Percentiles rank a stretch among this genome's conserved stretches.
These are phyloP conservation scores for Ascochyta koolunga DNA, from an alignment of 2,329 filamentous ascomycete species.

Conservation along the genomic window DNA sequence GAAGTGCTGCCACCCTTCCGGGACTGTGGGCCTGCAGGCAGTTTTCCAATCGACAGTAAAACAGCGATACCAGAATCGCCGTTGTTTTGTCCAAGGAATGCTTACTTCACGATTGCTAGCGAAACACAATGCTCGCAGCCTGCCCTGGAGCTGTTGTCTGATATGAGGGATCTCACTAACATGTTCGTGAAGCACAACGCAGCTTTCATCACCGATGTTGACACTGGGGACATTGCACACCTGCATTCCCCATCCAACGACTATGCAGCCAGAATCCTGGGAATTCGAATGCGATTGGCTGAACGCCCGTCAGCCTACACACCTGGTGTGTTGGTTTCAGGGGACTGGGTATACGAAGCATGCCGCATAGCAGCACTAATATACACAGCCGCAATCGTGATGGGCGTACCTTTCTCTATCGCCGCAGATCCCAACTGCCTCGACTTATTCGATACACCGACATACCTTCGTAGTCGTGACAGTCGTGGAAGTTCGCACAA, in stretches of 20 bases:
- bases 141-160: conserved; percentile 34
- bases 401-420: conserved; percentile 35
- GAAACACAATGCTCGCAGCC: conserved; percentile 28
- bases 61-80: conserved; percentile 42
- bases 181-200: conserved; percentile 29
- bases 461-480: neutral
- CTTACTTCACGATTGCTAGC: conserved; percentile 27
- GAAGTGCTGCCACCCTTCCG: conserved; percentile 25
- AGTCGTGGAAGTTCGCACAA: neutral
- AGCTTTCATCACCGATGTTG: conserved; percentile 3
- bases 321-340: conserved; percentile 23
- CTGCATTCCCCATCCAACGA: conserved; percentile 4
- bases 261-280: conserved; percentile 21
- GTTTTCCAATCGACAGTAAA: neutral
- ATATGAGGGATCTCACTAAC: conserved; percentile 43
- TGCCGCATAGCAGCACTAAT: conserved; percentile 44
- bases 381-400: conserved; percentile 38
- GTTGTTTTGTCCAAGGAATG: conserved; percentile 34
- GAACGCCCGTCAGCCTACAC: conserved; percentile 32
- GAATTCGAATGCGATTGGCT: conserved; percentile 25
- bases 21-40: conserved; percentile 16
- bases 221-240: conserved; percentile 2
- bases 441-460: neutral
- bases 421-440: conserved; percentile 26
- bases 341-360: conserved; percentile 44